A percentile compares a stretch with the other conserved stretches of the same genome.
phyloP scores from a whole-genome alignment of 306 rosid species.

The Albizia julibrissin region DNA sequence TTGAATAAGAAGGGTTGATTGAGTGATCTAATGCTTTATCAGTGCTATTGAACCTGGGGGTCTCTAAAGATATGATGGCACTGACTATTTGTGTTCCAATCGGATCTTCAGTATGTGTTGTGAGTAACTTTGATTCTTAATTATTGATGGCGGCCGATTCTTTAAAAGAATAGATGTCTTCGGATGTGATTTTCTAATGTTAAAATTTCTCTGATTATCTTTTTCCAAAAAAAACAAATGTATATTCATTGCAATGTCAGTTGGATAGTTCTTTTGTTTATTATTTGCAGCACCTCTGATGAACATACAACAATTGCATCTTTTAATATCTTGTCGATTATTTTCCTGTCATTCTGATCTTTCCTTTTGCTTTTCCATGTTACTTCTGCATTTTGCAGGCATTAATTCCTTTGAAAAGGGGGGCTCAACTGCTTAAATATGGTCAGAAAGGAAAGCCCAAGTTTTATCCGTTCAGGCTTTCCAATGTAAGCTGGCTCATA shows the following conservation, averaged over 20 bases:
- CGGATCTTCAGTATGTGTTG: slow-evolving; percentile 3
- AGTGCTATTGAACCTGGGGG: slow-evolving; percentile 6
- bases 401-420: slow-evolving; percentile 82
- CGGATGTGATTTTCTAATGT: slow-evolving; percentile 17
- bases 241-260: not conserved
- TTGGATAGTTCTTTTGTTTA: slow-evolving; percentile 2
- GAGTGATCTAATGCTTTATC: slow-evolving; percentile 4
- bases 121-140: not conserved
- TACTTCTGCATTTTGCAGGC: slow-evolving; percentile 58
- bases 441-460: slow-evolving; percentile 99
- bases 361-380: slow-evolving; percentile 28
- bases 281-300: not conserved
- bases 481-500: slow-evolving; percentile 65
- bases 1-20: slow-evolving; percentile 10
- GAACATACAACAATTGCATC: not conserved
- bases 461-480: slow-evolving; percentile 89
- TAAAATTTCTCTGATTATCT: not conserved
- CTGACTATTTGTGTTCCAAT: slow-evolving; percentile 19
- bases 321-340: slow-evolving; percentile 2
- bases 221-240: not conserved
- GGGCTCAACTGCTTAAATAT: slow-evolving; percentile 91
- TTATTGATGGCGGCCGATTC: not conserved
- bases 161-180: not conserved
- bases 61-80: not conserved
- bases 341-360: slow-evolving; percentile 8